Base-by-base conservation (phyloP, 106 monocot species). In the Dactylorhiza incarnata region DNA sequence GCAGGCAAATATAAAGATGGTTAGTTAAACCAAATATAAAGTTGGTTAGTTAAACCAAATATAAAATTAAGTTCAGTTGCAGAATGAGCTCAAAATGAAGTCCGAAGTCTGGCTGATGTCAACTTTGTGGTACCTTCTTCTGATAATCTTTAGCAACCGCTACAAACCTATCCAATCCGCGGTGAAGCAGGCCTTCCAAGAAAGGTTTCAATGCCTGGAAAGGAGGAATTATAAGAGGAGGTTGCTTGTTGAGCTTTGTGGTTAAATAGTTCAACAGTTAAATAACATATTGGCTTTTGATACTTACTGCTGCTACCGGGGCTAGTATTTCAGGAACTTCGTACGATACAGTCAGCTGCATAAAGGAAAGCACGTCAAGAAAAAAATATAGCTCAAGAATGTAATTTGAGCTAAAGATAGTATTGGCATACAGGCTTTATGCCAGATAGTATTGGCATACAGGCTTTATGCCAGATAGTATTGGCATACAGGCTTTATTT, bases 151-250 rank as follows among this genome's bases (percentile, higher is more conserved):
- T 93, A 3, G 87, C 91, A 79, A 83, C 54, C 0, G 47, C 48
- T 0, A 82, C 87, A 68, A 97, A 97, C 46, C 69, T 80, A 25
- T 91, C 83, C 84, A 97, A 82, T 51, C 91, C 89, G 9, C 78
- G 79, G 7, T 63, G 67, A 78, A 97, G 93, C 61, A 97, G 70
- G 16, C 87, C 71, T 86, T 89, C 87, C 0, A 87, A 65, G 53
- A 91, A 89, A 6, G 96, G 96, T 72, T 91, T 93, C 77, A 97
- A 24, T 76, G 93, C 91, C 96, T 97, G 79, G 9, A 82, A 37
- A 78, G 71, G 8, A 15, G 29, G 71, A 76, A 12, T 46, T 37
- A 65, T 65, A 25, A 65, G 58, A n/a, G 1, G n/a, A 54, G 14
- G 25, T 25, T 48, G 17, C 50, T 13, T 10, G 22, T 17, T 13